A percentile compares a stretch with the other conserved stretches of the same genome.
phyloP scores from a whole-genome alignment of 106 monocot species.

The Triglochin maritima region DNA sequence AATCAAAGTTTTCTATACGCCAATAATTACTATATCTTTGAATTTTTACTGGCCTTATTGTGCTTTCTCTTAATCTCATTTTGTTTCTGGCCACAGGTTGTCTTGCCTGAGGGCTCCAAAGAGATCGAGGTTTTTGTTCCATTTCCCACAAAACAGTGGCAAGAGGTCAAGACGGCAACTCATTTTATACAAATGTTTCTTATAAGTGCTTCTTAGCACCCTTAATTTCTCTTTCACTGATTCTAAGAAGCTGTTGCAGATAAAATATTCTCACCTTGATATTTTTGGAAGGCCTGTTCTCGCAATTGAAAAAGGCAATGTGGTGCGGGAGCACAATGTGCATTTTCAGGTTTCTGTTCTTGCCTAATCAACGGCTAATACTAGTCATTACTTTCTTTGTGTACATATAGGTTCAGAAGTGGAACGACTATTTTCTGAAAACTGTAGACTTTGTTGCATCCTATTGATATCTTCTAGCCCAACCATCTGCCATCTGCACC shows the following conservation, averaged over 20 bases:
- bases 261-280: slow-evolving; percentile 85
- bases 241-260: slow-evolving; percentile 27
- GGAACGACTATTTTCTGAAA: too few relatives aligned
- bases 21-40: too few relatives aligned
- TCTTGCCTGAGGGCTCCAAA: slow-evolving; percentile 94
- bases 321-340: slow-evolving; percentile 81
- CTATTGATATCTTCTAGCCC: too few relatives aligned
- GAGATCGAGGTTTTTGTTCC: slow-evolving; percentile 51
- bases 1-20: too few relatives aligned
- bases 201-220: not conserved
- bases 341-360: slow-evolving; percentile 59
- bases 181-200: too few relatives aligned
- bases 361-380: not conserved
- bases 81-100: slow-evolving; percentile 42
- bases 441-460: too few relatives aligned
- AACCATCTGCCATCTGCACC: too few relatives aligned
- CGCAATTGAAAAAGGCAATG: slow-evolving; percentile 70
- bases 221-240: slow-evolving; percentile 2
- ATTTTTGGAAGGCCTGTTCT: slow-evolving; percentile 78
- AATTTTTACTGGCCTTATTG: too few relatives aligned
- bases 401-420: too few relatives aligned
- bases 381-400: too few relatives aligned
- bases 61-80: not conserved
- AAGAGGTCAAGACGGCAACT: slow-evolving; percentile 34
- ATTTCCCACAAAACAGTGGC: slow-evolving; percentile 53